Evolutionary conservation across 768 basidiomycete species (phyloP), one percentile per base, ranked within the genome.

Genomic region (Gloeopeniophorella convolvens): DNA sequence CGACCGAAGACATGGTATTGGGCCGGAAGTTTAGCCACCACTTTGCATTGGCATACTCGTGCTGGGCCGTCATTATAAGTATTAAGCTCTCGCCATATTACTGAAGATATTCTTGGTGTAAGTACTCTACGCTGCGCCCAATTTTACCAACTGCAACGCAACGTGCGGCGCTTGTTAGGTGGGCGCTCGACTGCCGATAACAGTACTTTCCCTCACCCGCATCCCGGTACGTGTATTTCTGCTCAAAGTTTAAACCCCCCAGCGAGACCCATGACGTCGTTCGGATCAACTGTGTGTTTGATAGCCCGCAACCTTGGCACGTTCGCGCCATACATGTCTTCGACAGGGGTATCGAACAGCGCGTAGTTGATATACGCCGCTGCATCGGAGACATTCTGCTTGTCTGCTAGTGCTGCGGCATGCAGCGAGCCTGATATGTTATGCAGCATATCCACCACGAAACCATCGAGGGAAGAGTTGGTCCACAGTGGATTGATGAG

Each of bases 301-400:
- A 58, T 13, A 5, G 36, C 34, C n/a, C 41, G 28, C 42, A 56
- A 21, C 33, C 46, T 24, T 2, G 21, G 36, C 15, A 58, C 23
- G 32, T 60, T 57, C 4, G 21, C 20, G 5, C 60, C 59, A 43
- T 58, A 60, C 36, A 61, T 41, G 18, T 43, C 16, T 9, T 34
- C 15, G 11, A 55, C 28, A 3, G 56, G 45, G 3, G 58, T 57
- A 18, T 50, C 51, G n/a, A 46, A 35, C 6, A 53, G 26, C n/a
- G 60, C 60, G 32, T 61, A 61, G 49, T 61, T 59, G 26, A 40
- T 42, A 31, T 61, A 61, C 23, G 46, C n/a, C 9, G 39, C 39
- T 11, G 45, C 51, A 7, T 43, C 27, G 16, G 6, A 35, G 16
- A 58, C 39, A 30, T 52, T 37, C 36, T 59, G 60, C 8, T 59